Evolutionary conservation across 2,329 filamentous ascomycete genomes (phyloP).

Genomic region (Cercospora zeina): DNA sequence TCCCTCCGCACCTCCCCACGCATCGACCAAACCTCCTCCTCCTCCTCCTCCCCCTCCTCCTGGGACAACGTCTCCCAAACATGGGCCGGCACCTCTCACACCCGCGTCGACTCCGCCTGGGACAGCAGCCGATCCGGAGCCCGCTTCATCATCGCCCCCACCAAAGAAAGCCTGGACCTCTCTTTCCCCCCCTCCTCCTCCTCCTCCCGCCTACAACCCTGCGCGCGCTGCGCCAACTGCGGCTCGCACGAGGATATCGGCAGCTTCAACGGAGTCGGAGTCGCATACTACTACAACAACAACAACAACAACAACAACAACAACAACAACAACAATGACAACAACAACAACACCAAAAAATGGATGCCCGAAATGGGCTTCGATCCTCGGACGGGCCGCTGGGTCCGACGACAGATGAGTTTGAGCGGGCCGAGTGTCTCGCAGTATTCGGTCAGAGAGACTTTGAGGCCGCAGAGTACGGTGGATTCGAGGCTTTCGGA

Average conservation of each 20-base stretch:
- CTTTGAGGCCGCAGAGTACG: slow-evolving; percentile 14
- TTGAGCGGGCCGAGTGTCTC: slow-evolving; percentile 13
- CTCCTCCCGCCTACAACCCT: too few relatives aligned
- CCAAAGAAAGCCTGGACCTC: slow-evolving; percentile 11
- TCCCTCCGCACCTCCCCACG: not conserved
- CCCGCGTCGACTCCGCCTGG: slow-evolving; percentile 14
- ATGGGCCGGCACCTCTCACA: slow-evolving; percentile 11
- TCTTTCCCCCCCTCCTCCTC: not conserved
- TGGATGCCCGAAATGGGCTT: slow-evolving; percentile 15
- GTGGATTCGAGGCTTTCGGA: slow-evolving; percentile 8
- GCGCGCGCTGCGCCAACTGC: slow-evolving; percentile 8
- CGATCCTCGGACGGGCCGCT: slow-evolving; percentile 6
- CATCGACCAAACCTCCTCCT: slow-evolving; percentile 1
- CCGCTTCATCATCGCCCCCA: not conserved
- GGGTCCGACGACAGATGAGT: slow-evolving; percentile 11
- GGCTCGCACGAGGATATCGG: slow-evolving; percentile 13
- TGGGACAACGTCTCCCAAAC: slow-evolving; percentile 12
- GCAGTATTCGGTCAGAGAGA: slow-evolving; percentile 11
- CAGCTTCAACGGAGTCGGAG: not conserved
- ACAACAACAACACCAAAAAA: too few relatives aligned
- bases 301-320: too few relatives aligned
- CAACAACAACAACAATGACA: too few relatives aligned
- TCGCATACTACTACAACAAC: slow-evolving; percentile 1
- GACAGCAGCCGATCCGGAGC: slow-evolving; percentile 9
- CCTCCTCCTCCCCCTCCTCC: not conserved